phyloP scores from a whole-genome alignment of 140 eudicot species.

The Senecio squalidus region DNA sequence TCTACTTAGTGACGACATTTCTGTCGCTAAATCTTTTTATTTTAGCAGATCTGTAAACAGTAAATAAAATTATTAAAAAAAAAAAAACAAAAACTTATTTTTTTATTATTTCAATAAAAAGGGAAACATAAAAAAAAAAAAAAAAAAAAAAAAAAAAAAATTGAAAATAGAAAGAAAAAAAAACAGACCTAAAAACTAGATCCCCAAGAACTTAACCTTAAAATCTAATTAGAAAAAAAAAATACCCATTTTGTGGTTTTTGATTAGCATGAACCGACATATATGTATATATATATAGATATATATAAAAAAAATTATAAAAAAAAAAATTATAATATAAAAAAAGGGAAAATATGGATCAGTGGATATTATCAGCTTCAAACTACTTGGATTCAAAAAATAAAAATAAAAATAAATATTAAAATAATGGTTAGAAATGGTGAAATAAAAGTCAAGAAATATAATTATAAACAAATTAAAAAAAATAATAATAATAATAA shows the following conservation, averaged over 20 bases:
- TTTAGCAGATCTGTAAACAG: slow-evolving; percentile 56
- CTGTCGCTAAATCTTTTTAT: slow-evolving; percentile 11
- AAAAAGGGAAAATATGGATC: too few relatives aligned
- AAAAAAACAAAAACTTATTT: neutral
- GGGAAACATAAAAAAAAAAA: neutral
- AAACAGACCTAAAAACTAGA: slow-evolving; percentile 29
- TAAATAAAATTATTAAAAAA: neutral
- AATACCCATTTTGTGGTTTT: neutral
- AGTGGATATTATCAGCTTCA: too few relatives aligned
- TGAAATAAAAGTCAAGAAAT: slow-evolving; percentile 34
- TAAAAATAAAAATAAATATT: neutral
- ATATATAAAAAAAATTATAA: neutral
- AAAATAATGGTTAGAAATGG: slow-evolving; percentile 17
- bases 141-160: neutral
- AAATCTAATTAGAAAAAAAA: slow-evolving; percentile 16
- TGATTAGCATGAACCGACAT: slow-evolving; percentile 50
- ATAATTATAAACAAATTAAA: slow-evolving; percentile 11
- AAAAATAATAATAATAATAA: slow-evolving; percentile 9
- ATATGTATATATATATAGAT: neutral
- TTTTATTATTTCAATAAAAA: neutral
- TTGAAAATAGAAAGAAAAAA: neutral
- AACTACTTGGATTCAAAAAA: too few relatives aligned
- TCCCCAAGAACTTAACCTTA: slow-evolving; percentile 31
- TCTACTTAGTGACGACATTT: slow-evolving; percentile 90
- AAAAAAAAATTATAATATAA: neutral